Base-by-base conservation (phyloP, 352 stramenopile genomes). In the Globisporangium emineosum region DNA sequence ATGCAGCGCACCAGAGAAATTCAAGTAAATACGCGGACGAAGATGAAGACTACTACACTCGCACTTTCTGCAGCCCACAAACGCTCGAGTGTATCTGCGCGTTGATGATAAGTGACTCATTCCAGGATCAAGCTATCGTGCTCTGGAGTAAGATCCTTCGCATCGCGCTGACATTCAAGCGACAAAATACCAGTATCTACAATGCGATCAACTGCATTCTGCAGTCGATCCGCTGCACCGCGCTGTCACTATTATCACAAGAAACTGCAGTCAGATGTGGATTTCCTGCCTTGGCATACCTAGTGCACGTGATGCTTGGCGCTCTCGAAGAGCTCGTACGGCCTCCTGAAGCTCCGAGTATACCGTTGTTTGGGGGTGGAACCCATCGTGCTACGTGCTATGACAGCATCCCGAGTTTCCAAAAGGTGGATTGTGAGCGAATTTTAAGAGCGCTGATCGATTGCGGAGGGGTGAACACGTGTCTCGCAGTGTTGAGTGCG, bases 191-290 rank as follows among this genome's bases (percentile, higher is more conserved):
- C 35, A 69, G 61, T 30, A 59, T 81, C 13, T 79, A 73, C 62
- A 84, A 84, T 65, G 47, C 64, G 1, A 53, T 87, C 43, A 89
- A 87, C 60, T 80, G 76, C 43, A 49, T 87, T 25, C 60, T 87
- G 19, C 79, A 89, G 66, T 72, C 76, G 13, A 30, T 87, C 61
- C 79, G 79, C 17, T 85, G 79, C 37, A 68, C 81, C 21, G 62
- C 73, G 2, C 54, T 89, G 12, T 67, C 76, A 2, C 42, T 82
- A 29, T 78, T 82, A 43, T 81, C 75, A 57, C 71, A 66, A 33
- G 27, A 71, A 12, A 65, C 76, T 56, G 33, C 37, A 1, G 56
- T 66, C 17, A 21, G 17, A 25, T 8, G 27, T 9, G 57, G 1
- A 5, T 79, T 37, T 65, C 64, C 13, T 67, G 81, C 29, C 62